Base-by-base conservation (phyloP, 2,329 filamentous ascomycete genomes). In the Cryphonectria naterciae region DNA sequence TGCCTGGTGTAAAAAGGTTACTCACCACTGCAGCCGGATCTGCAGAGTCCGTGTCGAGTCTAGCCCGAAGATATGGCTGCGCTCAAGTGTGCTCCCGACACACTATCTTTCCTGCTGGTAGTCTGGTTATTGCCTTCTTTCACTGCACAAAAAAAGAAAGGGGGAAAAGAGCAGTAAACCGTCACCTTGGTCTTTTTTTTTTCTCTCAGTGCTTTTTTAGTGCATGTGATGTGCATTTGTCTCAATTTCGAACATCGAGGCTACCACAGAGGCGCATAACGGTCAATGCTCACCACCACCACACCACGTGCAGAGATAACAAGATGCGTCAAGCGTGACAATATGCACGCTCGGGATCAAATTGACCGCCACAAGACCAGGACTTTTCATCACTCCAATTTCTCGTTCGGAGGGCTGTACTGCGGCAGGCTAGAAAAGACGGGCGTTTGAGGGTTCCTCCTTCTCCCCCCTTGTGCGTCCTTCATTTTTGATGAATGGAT, bases 281-380 rank as follows among this genome's bases (percentile, higher is more conserved):
- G 43, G 35, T 32, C 61, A 15, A 46, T 15, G n/a, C 28, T 64
- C 39, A 46, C 61, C 19, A 32, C 32, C 32, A 6, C 65, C 11
- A 25, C 54, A 10, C 65, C 11, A 25, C 54, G 56, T 68, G 60
- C n/a, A 28, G 52, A 65, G 63, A 64, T 69, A 67, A 66, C 70
- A 69, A 69, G 67, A 66, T 71, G 65, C 62, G 67, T 71, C 67
- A 62, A 28, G 66, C 70, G 49, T 71, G 70, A 71, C 54, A 39
- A 62, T 68, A 62, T 69, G 67, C 70, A 66, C 39, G 62, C 67
- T 56, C 56, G 22, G 67, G 25, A 52, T 37, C 65, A 19, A 66
- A 54, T 37, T 37, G 28, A 62, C 67, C 28, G 56, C 62, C 52
- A n/a, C 46, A 32, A 25, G 54, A 17, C 37, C 65, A 28, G 35